These are phyloP conservation scores for Eucalyptus grandis DNA, from an alignment of 345 rosid species.

Conservation along the genomic window DNA sequence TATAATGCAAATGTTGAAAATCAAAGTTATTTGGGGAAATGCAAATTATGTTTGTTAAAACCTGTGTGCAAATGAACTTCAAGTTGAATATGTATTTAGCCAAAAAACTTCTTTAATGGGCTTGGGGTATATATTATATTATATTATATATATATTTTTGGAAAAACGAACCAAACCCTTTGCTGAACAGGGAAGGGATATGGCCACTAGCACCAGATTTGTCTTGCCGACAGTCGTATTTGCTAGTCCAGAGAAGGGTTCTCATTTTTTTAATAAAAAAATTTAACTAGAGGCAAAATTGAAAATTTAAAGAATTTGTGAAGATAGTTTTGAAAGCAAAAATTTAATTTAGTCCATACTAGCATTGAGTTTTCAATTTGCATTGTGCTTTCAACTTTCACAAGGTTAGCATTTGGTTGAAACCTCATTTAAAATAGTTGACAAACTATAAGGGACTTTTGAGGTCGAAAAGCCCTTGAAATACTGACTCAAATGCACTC, in stretches of 20 bases:
- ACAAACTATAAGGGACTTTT: fast-evolving
- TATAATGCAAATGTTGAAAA: fast-evolving
- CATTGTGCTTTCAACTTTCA: fast-evolving
- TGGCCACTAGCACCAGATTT: fast-evolving
- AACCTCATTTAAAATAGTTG: too few relatives aligned
- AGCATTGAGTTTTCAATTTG: too few relatives aligned
- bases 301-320: too few relatives aligned
- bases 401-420: fast-evolving
- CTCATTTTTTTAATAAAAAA: too few relatives aligned
- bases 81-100: not conserved
- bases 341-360: fast-evolving
- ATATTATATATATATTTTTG: too few relatives aligned
- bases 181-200: fast-evolving
- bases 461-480: too few relatives aligned
- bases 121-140: too few relatives aligned
- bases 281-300: fast-evolving
- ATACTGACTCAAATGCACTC: fast-evolving
- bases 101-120: not conserved
- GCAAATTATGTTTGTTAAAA: too few relatives aligned
- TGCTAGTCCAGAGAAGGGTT: fast-evolving
- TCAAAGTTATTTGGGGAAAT: too few relatives aligned
- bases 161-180: too few relatives aligned
- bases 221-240: fast-evolving
- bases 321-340: too few relatives aligned
- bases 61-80: fast-evolving